Base-by-base conservation (phyloP, 1,284 basidiomycete genomes). In the Ceratobasidium theobromae region DNA sequence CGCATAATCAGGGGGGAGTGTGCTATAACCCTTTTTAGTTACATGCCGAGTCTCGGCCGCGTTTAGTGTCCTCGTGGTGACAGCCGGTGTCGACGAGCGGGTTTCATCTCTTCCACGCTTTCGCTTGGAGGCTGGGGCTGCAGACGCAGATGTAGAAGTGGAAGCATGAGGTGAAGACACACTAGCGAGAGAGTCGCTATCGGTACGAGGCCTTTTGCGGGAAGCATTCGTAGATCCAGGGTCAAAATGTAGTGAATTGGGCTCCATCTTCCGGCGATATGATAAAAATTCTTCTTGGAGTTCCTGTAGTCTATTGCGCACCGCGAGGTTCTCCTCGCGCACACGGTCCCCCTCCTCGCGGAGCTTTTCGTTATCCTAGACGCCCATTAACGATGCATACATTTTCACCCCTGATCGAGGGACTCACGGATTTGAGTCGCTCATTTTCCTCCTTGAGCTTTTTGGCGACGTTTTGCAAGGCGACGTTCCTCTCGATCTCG, bases 401-500 rank as follows among this genome's bases (percentile, higher is more conserved):
- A 53, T 23, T 11, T 6, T 14, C n/a, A 6, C 3, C 3, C 14
- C 23, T 8, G 14, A 48, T 32, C 38, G 33, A 30, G 30, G 14
- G 23, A 65, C 60, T 53, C 25, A 53, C 69, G 21, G 51, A 57
- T 67, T 75, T 76, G 58, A 78, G 67, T 38, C 73, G 71, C 32
- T 76, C 76, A 67, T 95, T 95, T 75, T 95, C 93, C 69, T 92
- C 89, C 77, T 95, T 95, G 67, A 93, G 82, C 27, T 87, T 86
- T 75, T 93, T 90, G 25, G 91, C 91, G 62, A 93, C 85, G 67
- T 84, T 87, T 75, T 95, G 93, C 23, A 95, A 79, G 48, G 90
- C 89, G 53, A 95, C 86, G 73, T 91, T 94, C 57, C 91, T 87
- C 75, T 94, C 90, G 52, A 94, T 88, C 75, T 95, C 93, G 41